phyloP scores from a whole-genome alignment of 75 land plant species.

The Cunninghamia lanceolata region DNA sequence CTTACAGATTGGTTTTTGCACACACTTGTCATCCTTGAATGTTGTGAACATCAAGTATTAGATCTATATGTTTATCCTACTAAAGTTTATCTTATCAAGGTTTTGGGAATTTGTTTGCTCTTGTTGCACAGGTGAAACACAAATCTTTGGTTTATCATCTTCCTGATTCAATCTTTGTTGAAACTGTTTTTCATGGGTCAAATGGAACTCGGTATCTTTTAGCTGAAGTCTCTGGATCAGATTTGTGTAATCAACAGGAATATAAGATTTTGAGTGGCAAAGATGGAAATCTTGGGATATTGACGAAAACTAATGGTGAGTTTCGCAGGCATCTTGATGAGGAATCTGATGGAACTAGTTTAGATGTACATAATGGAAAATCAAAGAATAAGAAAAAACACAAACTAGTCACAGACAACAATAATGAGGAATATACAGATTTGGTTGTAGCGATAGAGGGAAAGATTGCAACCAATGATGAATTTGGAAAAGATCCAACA shows the following conservation, averaged over 20 bases:
- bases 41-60: background rate
- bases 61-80: background rate
- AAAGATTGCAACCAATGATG: background rate
- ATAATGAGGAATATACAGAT: background rate
- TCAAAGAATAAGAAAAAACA: background rate
- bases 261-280: background rate
- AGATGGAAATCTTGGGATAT: background rate
- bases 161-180: conserved; percentile 2
- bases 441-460: background rate
- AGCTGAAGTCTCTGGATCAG: background rate
- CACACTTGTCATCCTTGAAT: background rate
- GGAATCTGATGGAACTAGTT: background rate
- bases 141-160: conserved; percentile 1
- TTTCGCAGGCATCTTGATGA: background rate
- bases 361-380: background rate
- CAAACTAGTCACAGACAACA: background rate
- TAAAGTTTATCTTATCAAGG: background rate
- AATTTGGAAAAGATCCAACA: background rate
- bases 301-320: background rate
- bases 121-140: background rate
- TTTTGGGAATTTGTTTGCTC: background rate
- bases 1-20: background rate
- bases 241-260: background rate
- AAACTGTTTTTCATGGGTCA: background rate
- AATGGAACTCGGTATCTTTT: background rate